Conservation (phyloP, 1,284 basidiomycete genomes). For the Trametes versicolor region DNA sequence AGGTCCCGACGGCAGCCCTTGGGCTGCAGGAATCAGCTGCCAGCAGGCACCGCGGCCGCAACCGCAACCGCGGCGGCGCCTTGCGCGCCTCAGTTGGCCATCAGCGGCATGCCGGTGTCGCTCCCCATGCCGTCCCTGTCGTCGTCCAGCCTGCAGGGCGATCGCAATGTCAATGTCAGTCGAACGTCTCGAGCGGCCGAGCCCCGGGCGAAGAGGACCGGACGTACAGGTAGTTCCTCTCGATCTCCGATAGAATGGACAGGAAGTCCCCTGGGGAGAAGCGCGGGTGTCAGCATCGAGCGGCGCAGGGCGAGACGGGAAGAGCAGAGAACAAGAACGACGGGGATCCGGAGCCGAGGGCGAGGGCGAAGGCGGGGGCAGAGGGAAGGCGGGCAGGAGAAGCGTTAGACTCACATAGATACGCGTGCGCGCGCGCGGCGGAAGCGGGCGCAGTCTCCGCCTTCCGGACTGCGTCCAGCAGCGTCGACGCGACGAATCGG, state of each 20-base stretch:
- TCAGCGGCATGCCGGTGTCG: slow-evolving; percentile 62
- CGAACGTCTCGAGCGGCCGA: slow-evolving; percentile 19
- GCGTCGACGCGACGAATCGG: slow-evolving; percentile 87
- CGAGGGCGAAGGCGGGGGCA: slow-evolving; percentile 1
- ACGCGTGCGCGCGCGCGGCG: slow-evolving; percentile 81
- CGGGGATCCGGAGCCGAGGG: background rate
- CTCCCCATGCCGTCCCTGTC: slow-evolving; percentile 71
- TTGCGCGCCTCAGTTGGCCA: slow-evolving; percentile 44
- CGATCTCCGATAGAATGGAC: slow-evolving; percentile 88
- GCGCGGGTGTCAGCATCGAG: slow-evolving; percentile 8
- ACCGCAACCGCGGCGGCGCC: background rate
- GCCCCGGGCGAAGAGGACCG: slow-evolving; percentile 21
- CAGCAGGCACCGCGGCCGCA: slow-evolving; percentile 19
- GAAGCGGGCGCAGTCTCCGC: slow-evolving; percentile 79
- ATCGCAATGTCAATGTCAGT: slow-evolving; percentile 30
- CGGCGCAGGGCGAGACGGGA: slow-evolving; percentile 12
- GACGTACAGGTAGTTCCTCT: slow-evolving; percentile 83
- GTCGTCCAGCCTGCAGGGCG: slow-evolving; percentile 70
- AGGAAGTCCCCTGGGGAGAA: slow-evolving; percentile 82
- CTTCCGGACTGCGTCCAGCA: slow-evolving; percentile 87
- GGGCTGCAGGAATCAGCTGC: slow-evolving; percentile 14
- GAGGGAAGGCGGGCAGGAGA: slow-evolving; percentile 1
- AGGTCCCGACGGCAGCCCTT: slow-evolving; percentile 7
- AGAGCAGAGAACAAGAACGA: slow-evolving; percentile 15
- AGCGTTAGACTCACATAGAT: slow-evolving; percentile 66